Conservation (phyloP, 495 filamentous ascomycete genomes). For the Chaetomium fimeti region DNA sequence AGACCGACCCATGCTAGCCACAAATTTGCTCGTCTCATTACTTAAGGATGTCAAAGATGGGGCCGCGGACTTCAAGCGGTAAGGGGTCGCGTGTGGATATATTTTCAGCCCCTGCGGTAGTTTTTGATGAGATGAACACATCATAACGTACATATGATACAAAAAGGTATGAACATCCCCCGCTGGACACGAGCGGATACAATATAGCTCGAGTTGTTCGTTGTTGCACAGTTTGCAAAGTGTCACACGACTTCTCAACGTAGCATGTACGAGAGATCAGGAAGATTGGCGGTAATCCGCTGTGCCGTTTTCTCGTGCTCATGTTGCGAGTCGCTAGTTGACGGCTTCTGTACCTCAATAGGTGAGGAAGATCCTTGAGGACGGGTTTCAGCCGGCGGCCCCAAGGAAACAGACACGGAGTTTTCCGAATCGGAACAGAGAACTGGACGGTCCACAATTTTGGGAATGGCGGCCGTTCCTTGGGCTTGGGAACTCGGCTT, state of each 20-base stretch:
- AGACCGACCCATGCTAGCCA: background rate
- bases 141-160: background rate
- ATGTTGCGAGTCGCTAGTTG: background rate
- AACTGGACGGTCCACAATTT: background rate
- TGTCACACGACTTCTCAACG: slow-evolving; percentile 18
- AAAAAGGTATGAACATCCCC: background rate
- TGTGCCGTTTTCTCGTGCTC: slow-evolving; percentile 16
- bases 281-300: slow-evolving; percentile 43
- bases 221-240: background rate
- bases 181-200: background rate
- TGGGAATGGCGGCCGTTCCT: background rate
- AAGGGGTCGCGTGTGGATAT: slow-evolving; percentile 4
- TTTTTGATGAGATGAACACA: background rate
- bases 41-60: background rate
- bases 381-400: background rate
- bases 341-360: background rate
- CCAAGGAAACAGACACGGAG: background rate
- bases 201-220: background rate
- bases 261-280: slow-evolving; percentile 57
- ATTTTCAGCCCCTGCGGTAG: background rate
- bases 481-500: background rate
- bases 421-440: background rate
- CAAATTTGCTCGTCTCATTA: background rate
- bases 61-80: background rate
- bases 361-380: background rate